These are phyloP conservation scores for Didymosphaeria variabile DNA, from an alignment of 2,329 filamentous ascomycete genomes.

Conservation along the genomic window DNA sequence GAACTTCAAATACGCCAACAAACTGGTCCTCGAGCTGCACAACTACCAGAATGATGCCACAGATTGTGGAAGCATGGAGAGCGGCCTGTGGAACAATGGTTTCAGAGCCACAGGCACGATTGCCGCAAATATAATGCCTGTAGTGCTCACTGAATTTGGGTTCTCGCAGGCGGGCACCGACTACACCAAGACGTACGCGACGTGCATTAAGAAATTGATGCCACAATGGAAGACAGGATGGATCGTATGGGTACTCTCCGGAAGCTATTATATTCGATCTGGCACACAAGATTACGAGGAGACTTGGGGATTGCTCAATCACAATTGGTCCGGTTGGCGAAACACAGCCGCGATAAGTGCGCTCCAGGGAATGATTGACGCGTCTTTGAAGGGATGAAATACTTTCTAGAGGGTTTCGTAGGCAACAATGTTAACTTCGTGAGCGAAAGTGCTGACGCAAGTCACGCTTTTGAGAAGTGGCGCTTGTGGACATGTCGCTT, in stretches of 20 bases:
- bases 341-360: constrained; percentile 45
- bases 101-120: constrained; percentile 61
- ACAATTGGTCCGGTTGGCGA: constrained; percentile 54
- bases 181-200: constrained; percentile 59
- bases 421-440: background rate
- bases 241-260: constrained; percentile 67
- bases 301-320: constrained; percentile 61
- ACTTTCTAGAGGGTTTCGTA: background rate
- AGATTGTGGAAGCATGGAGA: constrained; percentile 58
- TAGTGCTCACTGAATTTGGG: constrained; percentile 69
- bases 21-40: constrained; percentile 69
- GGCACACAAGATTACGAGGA: constrained; percentile 62
- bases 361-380: constrained; percentile 63
- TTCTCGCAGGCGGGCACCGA: constrained; percentile 57
- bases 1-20: constrained; percentile 62
- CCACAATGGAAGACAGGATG: constrained; percentile 66
- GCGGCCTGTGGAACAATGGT: constrained; percentile 60
- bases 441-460: background rate
- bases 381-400: constrained; percentile 22
- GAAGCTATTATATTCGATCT: constrained; percentile 60
- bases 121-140: constrained; percentile 58
- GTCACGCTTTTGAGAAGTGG: background rate
- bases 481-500: background rate
- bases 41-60: constrained; percentile 65
- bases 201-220: constrained; percentile 64